Evolutionary conservation across 805 yeast genomes (phyloP), one percentile per base, ranked within the genome.

Genomic region (Cyberlindnera mycetangii): DNA sequence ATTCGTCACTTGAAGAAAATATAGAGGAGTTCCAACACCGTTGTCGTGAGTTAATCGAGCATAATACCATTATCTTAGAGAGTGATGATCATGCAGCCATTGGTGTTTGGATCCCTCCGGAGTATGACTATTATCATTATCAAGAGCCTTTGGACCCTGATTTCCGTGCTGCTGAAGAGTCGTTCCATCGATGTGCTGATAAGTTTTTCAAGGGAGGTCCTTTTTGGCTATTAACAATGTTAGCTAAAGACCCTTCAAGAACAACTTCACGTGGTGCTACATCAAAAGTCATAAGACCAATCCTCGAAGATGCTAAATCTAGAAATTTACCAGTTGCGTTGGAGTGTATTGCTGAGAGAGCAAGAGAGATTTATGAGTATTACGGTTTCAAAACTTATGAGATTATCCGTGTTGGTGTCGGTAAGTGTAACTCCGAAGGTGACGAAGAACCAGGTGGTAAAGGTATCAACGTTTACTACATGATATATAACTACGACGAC

Each of bases 61-160:
- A 45, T 25, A 45, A 46, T 15, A 48, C 59, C 3, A 28, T 44
- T 2, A 47, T 52, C 10, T 35, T 46, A 3, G 41, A 51, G 15
- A 18, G 43, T n/a, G 51, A 48, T 20, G 51, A 45, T n/a, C 44
- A 30, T 12, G 22, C 41, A 15, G 47, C 59, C 5, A 31, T 56
- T 18, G 50, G 50, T 1, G 50, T 54, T 7, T 54, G 59, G 59
- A 50, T 52, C 35, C 56, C 58, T 17, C 59, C 60, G 15, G 53
- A 49, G 18, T 47, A 31, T 15, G 45, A 45, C 12, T 42, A 41
- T 25, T 41, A 45, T 17, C 51, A 45, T 15, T 49, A 46, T 15
- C 40, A 38, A 20, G 48, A 41, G 12, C 43, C 38, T 3, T 30
- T 41, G 15, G 45, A 45, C n/a, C 41, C 44, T 12, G 33, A 33